Evolutionary conservation across 2,329 filamentous ascomycete genomes (phyloP).

Genomic region (Microascus cirrosus): DNA sequence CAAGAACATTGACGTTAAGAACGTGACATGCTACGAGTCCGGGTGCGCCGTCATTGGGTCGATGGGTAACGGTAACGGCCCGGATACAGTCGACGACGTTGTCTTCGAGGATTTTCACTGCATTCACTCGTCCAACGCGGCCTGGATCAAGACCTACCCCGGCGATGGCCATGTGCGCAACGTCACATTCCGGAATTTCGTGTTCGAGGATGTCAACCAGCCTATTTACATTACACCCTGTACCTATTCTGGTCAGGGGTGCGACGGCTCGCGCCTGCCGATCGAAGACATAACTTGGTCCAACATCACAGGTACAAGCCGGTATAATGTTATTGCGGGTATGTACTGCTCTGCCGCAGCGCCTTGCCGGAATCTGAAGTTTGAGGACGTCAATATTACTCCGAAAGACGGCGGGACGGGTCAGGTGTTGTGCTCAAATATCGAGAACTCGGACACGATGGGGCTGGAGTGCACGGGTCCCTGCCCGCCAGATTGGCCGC

Average conservation of each 20-base stretch:
- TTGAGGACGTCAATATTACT: conserved; percentile 1
- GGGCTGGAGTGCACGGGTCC: conserved; percentile 2
- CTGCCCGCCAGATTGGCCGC: conserved; percentile 1
- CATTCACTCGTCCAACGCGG: conserved; percentile 4
- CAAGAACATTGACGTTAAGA: conserved; percentile 38
- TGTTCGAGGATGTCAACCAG: conserved; percentile 12
- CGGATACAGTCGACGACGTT: conserved; percentile 3
- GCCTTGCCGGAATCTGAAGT: conserved; percentile 1
- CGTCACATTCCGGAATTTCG: conserved; percentile 19
- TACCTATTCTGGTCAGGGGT: conserved; percentile 20
- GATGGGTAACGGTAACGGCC: conserved; percentile 37
- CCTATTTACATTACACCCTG: conserved; percentile 23
- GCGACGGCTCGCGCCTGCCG: conserved; percentile 20
- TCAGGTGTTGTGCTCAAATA: conserved; percentile 1
- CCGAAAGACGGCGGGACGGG: background rate
- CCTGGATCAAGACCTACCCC: conserved; percentile 5
- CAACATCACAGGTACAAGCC: conserved; percentile 16
- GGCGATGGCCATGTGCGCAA: conserved; percentile 30
- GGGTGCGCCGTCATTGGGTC: conserved; percentile 45
- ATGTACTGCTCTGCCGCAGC: conserved; percentile 2
- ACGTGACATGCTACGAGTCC: conserved; percentile 36
- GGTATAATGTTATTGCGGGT: conserved; percentile 5
- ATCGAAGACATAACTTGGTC: conserved; percentile 16
- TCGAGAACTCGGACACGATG: conserved; percentile 1
- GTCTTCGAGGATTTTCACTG: conserved; percentile 4